Evolutionary conservation across 2,329 filamentous ascomycete species (phyloP), one percentile per base, ranked within the genome.

Genomic region (Beauveria sp.): DNA sequence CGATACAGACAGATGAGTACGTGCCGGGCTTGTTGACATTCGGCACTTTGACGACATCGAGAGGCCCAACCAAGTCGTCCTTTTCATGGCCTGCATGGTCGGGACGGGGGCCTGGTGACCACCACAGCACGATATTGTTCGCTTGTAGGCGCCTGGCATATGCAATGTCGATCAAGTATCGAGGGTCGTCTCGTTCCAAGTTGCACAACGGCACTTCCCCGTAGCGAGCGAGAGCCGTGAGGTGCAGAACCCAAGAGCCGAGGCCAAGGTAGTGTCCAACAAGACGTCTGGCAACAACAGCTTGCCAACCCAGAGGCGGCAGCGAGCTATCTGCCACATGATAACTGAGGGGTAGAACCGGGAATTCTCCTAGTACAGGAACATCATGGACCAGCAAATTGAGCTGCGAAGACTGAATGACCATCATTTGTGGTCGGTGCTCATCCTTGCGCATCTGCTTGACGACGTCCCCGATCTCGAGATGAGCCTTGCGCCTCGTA

Each of bases 11-110:
- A 0, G 93, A 96, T 1, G 92, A 89, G 72, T 96, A 99, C 0
- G 93, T 96, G 46, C 92, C 93, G 0, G 93, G 90, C 55, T 91
- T 93, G 71, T 99, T 99, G 71, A 96, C 85, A 16, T 88, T 88
- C 1, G 94, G 93, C 91, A 97, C 96, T 62, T 90, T 87, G 16
- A 96, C 90, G 12, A 83, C 89, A 66, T 99, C 93, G 30, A 97
- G 81, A 2, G 90, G 84, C 0, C 90, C 90, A 0, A 90, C 77
- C 24, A 97, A 84, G 72, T 97, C 91, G 68, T 99, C 96, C 64
- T 88, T 90, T 72, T 99, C 94, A 71, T 97, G 92, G 0, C 94
- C 94, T 51, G 92, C 94, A 74, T 99, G 94, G 71, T 99, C 94
- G 1, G 96, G 94, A 56, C 89, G 85, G 0, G 93, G 86, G 7